Conservation (phyloP, 345 rosid genomes). For the Acer negundo region DNA sequence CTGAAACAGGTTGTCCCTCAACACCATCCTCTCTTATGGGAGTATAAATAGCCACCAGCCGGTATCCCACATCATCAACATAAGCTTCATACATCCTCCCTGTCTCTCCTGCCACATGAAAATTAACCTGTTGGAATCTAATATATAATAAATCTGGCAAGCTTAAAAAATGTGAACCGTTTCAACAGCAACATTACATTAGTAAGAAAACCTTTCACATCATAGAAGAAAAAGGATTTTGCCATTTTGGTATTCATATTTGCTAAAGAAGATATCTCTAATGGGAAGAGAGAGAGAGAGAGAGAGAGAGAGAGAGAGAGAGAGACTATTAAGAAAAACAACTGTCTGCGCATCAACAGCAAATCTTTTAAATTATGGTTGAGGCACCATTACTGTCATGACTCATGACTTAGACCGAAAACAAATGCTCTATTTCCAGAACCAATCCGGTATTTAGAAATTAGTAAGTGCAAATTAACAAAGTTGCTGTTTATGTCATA, state of each 20-base stretch:
- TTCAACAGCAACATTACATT: neutral
- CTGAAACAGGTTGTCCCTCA: conserved; percentile 95
- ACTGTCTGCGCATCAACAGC: neutral
- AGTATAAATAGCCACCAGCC: conserved; percentile 85
- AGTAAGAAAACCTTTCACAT: conserved; percentile 1
- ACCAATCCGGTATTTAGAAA: neutral
- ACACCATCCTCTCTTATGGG: conserved; percentile 91
- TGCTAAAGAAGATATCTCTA: conserved; percentile 5
- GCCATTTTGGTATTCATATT: neutral
- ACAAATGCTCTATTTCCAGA: neutral
- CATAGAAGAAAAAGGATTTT: neutral
- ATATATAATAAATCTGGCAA: neutral
- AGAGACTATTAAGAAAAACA: neutral
- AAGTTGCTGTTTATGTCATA: neutral
- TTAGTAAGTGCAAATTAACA: neutral
- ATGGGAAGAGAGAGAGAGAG: neutral
- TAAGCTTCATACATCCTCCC: conserved; percentile 96
- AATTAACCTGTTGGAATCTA: conserved; percentile 20
- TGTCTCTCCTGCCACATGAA: conserved; percentile 71
- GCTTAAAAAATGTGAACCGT: neutral
- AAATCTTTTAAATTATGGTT: neutral
- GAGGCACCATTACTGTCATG: neutral
- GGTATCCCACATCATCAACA: conserved; percentile 99
- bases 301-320: neutral
- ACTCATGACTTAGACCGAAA: neutral